Percentiles rank a stretch among this genome's conserved stretches.
phyloP scores from a whole-genome alignment of 345 rosid species.

The Carallia pectinifolia region DNA sequence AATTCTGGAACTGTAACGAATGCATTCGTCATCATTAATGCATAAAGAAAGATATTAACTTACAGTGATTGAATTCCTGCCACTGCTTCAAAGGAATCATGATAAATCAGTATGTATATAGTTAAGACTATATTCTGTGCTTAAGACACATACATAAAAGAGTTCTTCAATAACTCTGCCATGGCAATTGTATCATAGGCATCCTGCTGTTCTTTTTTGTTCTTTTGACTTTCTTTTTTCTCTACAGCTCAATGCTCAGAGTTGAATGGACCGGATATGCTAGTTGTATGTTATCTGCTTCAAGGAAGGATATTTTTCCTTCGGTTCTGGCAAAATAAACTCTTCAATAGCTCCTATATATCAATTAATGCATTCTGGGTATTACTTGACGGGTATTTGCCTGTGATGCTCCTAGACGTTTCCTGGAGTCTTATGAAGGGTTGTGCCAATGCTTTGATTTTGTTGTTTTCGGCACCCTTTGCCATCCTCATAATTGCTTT shows the following conservation, averaged over 20 bases:
- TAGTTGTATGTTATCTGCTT: slow-evolving; percentile 1
- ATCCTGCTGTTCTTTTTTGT: neutral
- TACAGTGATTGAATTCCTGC: neutral
- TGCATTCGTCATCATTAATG: slow-evolving; percentile 3
- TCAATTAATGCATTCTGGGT: neutral
- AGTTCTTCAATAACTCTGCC: neutral
- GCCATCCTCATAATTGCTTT: neutral
- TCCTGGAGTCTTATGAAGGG: neutral
- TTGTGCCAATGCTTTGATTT: neutral
- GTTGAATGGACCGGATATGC: neutral
- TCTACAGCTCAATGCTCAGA: neutral
- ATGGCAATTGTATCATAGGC: neutral
- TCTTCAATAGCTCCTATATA: neutral
- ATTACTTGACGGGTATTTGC: neutral
- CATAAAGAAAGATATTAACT: slow-evolving; percentile 5
- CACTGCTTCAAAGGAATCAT: neutral
- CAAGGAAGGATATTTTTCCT: neutral
- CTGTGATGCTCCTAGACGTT: neutral
- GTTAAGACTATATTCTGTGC: too few species aligned
- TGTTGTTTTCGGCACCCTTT: neutral
- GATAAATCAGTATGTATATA: neutral
- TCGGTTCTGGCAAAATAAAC: neutral
- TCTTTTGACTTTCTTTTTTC: neutral
- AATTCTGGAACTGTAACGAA: neutral
- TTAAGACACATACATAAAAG: too few species aligned